These are phyloP conservation scores for Choiromyces venosus DNA, from an alignment of 495 filamentous ascomycete species.

Conservation along the genomic window DNA sequence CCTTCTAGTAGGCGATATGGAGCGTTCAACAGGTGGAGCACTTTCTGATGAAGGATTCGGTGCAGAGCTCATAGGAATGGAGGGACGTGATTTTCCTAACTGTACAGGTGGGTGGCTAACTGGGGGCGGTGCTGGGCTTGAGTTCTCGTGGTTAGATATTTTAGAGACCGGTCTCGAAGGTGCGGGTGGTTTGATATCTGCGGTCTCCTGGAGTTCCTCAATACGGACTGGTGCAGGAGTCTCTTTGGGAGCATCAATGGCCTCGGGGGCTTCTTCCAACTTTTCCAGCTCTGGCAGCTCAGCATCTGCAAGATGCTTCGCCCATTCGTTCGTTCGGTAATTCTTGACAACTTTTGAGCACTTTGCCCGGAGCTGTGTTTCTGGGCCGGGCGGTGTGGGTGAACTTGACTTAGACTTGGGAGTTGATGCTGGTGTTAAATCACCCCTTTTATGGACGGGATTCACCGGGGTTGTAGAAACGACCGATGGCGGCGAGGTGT, in stretches of 20 bases:
- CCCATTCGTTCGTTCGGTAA: constrained; percentile 95
- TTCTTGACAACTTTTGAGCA: constrained; percentile 66
- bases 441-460: constrained; percentile 3
- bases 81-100: not conserved
- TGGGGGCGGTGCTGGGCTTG: not conserved
- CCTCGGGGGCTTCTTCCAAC: constrained; percentile 42
- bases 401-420: constrained; percentile 21
- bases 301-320: constrained; percentile 75
- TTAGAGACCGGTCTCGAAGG: constrained; percentile 42
- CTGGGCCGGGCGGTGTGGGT: constrained; percentile 9
- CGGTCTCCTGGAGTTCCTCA: constrained; percentile 63
- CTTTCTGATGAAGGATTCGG: constrained; percentile 21
- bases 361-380: constrained; percentile 17
- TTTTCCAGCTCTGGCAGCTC: constrained; percentile 69
- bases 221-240: constrained; percentile 58
- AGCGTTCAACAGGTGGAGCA: constrained; percentile 38
- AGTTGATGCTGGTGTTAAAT: constrained; percentile 31
- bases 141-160: constrained; percentile 16
- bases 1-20: constrained; percentile 21
- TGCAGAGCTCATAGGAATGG: constrained; percentile 14
- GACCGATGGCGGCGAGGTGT: constrained; percentile 19
- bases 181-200: constrained; percentile 49
- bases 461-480: not conserved
- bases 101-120: not conserved
- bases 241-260: constrained; percentile 50